These are phyloP conservation scores for Gynostemma pentaphyllum DNA, from an alignment of 306 rosid genomes.

Conservation along the genomic window DNA sequence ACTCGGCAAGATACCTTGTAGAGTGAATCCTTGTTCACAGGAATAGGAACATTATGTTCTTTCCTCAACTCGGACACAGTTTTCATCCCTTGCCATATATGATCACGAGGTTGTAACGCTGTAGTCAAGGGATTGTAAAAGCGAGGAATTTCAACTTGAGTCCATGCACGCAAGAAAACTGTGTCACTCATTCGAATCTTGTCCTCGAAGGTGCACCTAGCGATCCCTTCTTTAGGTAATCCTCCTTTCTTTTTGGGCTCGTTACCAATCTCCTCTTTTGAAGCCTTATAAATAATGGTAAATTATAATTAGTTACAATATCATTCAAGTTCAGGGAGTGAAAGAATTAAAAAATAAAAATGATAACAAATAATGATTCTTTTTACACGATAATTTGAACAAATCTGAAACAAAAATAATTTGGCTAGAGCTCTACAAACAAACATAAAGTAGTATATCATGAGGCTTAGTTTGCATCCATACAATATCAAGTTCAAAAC, in stretches of 20 bases:
- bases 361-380: background rate
- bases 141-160: conserved; percentile 72
- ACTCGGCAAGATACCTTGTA: conserved; percentile 47
- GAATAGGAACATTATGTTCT: conserved; percentile 51
- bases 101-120: conserved; percentile 74
- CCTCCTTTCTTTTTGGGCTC: conserved; percentile 68
- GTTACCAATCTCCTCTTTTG: conserved; percentile 81
- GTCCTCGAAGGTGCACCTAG: conserved; percentile 92
- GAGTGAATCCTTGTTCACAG: conserved; percentile 80
- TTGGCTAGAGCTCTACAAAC: background rate
- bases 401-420: background rate
- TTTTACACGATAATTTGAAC: background rate
- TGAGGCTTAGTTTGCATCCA: background rate
- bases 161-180: conserved; percentile 87
- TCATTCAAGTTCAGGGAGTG: background rate
- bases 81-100: conserved; percentile 84
- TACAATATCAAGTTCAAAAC: background rate
- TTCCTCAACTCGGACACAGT: conserved; percentile 87
- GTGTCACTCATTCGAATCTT: conserved; percentile 94
- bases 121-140: conserved; percentile 77
- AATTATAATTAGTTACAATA: background rate
- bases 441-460: background rate
- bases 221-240: conserved; percentile 73
- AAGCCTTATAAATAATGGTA: conserved; percentile 51
- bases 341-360: background rate